A percentile compares a stretch with the other conserved stretches of the same genome.
phyloP scores from a whole-genome alignment of 2,329 filamentous ascomycete species.

The Westerdykella aurantiaca region DNA sequence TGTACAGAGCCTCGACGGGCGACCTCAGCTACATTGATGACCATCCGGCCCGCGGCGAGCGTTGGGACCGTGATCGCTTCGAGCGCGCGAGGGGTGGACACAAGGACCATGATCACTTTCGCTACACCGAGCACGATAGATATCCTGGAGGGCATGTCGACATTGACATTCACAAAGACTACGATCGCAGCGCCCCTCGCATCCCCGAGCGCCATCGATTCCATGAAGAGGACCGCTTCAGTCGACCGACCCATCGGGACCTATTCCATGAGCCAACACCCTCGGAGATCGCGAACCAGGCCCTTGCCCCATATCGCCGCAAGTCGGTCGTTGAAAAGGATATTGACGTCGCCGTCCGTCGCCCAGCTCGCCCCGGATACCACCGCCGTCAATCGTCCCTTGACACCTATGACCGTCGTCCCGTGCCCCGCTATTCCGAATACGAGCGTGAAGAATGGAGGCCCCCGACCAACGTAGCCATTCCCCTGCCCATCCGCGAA shows the following conservation, averaged over 20 bases:
- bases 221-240: constrained; percentile 49
- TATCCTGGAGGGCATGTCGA: constrained; percentile 39
- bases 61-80: constrained; percentile 49
- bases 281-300: constrained; percentile 45
- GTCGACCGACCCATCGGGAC: constrained; percentile 36
- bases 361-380: constrained; percentile 58
- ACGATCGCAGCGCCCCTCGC: constrained; percentile 34
- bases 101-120: constrained; percentile 35
- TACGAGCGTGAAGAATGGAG: constrained; percentile 53
- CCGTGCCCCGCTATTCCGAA: constrained; percentile 53
- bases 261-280: constrained; percentile 45
- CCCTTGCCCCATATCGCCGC: constrained; percentile 54
- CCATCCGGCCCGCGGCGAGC: constrained; percentile 32
- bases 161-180: constrained; percentile 40
- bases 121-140: constrained; percentile 42
- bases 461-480: constrained; percentile 62
- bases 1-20: constrained; percentile 40
- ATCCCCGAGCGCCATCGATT: constrained; percentile 47
- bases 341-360: constrained; percentile 48
- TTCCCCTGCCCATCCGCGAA: constrained; percentile 55
- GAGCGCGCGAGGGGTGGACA: constrained; percentile 38
- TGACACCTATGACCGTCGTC: constrained; percentile 80
- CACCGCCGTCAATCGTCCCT: constrained; percentile 80
- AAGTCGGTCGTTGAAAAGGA: constrained; percentile 55
- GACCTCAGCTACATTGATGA: constrained; percentile 42